A percentile compares a stretch with the other conserved stretches of the same genome.
Evolutionary conservation across 176 grass and related monocot genomes (phyloP).

Genomic region (Chrysopogon serrulatus): DNA sequence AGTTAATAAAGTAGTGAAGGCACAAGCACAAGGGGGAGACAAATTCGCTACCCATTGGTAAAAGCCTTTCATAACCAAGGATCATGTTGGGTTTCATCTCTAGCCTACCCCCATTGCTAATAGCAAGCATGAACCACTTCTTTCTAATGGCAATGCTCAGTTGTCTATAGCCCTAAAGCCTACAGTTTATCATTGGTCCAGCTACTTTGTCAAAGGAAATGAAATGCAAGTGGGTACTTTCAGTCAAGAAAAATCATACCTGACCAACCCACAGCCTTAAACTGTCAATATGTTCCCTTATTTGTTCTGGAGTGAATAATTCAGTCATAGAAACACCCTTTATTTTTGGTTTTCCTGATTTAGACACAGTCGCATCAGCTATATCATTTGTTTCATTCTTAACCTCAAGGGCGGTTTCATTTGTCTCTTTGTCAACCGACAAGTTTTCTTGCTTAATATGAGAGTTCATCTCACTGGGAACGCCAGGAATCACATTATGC

Average conservation of each 20-base stretch:
- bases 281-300: conserved; percentile 81
- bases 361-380: conserved; percentile 54
- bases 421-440: conserved; percentile 52
- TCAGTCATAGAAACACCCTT: conserved; percentile 98
- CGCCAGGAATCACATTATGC: conserved; percentile 47
- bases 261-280: conserved; percentile 96
- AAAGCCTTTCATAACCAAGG: neutral
- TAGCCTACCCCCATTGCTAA: neutral
- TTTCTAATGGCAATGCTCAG: neutral
- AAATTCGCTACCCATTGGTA: neutral
- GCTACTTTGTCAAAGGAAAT: neutral
- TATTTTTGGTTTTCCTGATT: conserved; percentile 97
- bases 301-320: conserved; percentile 97
- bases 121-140: neutral
- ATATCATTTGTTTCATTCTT: conserved; percentile 75
- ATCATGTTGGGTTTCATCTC: neutral
- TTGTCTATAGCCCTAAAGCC: neutral
- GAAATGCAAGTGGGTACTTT: conserved; percentile 7
- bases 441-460: conserved; percentile 78
- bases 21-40: neutral
- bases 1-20: neutral
- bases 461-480: conserved; percentile 41
- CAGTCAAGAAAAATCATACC: conserved; percentile 39
- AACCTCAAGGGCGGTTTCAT: conserved; percentile 47
- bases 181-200: conserved; percentile 14